Evolutionary conservation across 176 grass and related monocot genomes (phyloP).

Genomic region (Cenchrus americanus): DNA sequence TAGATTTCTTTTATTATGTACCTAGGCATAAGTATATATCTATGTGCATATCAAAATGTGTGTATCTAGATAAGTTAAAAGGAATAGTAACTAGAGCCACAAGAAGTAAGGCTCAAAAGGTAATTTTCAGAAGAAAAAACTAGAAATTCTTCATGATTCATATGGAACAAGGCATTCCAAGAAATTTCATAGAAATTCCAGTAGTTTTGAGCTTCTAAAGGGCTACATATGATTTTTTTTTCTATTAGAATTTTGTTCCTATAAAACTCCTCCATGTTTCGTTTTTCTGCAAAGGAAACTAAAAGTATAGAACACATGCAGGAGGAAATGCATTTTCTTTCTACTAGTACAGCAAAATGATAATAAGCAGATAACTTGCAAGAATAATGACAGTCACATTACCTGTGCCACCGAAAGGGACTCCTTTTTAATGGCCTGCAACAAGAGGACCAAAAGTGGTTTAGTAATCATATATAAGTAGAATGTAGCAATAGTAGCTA

Average conservation of each 20-base stretch:
- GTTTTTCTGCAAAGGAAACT: neutral
- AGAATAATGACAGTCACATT: neutral
- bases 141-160: neutral
- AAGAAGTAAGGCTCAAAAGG: neutral
- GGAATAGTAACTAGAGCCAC: too few relatives aligned
- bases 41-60: too few relatives aligned
- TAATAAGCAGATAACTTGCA: neutral
- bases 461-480: neutral
- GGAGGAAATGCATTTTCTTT: neutral
- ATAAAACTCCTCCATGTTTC: neutral
- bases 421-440: slow-evolving; percentile 46
- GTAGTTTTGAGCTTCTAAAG: neutral
- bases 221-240: neutral
- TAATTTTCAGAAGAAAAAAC: neutral
- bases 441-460: neutral
- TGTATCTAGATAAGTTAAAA: too few relatives aligned
- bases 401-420: slow-evolving; percentile 44
- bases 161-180: neutral
- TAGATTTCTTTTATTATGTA: too few relatives aligned
- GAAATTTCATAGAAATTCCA: neutral
- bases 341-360: neutral
- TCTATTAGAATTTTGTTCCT: neutral
- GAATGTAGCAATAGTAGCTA: neutral
- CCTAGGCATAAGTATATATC: too few relatives aligned
- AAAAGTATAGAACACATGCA: neutral